Evolutionary conservation across 176 grass and related monocot species (phyloP), one percentile per base, ranked within the genome.

Genomic region (Phragmites australis): DNA sequence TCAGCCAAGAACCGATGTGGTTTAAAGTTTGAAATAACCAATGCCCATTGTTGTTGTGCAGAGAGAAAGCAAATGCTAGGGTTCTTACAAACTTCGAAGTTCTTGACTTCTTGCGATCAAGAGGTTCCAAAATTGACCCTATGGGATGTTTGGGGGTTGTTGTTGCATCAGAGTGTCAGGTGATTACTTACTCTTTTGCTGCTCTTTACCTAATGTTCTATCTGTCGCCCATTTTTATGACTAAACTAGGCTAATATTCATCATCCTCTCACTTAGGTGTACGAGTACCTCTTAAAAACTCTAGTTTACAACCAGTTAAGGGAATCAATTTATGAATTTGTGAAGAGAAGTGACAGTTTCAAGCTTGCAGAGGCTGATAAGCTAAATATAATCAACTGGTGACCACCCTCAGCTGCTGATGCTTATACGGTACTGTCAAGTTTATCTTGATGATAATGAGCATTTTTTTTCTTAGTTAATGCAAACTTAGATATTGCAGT

Each of bases 121-220:
- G 92, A 87, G 92, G 88, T 19, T 92, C 92, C 22, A 92, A 84
- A 75, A 83, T 55, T 26, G 89, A 97, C 37, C 94, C 91, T 9
- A 97, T 97, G 89, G 91, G 91, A 47, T 97, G 94, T 44, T 78
- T 97, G 76, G 94, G 94, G 52, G 82, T 82, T 39, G 94, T 91
- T 53, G 69, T 87, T 40, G 87, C 87, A 71, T 93, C 94, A 29
- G 94, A 93, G 71, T 93, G 94, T 78, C 91, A 97, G 94, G 94
- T 93, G 44, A 2, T 56, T 23, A 50, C 5, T 54, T 87, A 3
- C 21, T 81, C 60, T 72, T 78, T 16, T 88, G 0, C 27, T 74
- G 30, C 70, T 40, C 54, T 67, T 65, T n/a, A n/a, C n/a, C n/a
- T n/a, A n/a, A n/a, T n/a, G n/a, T n/a, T n/a, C n/a, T n/a, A n/a